phyloP scores from a whole-genome alignment of 1,284 basidiomycete species.

The Naganishia sp. region DNA sequence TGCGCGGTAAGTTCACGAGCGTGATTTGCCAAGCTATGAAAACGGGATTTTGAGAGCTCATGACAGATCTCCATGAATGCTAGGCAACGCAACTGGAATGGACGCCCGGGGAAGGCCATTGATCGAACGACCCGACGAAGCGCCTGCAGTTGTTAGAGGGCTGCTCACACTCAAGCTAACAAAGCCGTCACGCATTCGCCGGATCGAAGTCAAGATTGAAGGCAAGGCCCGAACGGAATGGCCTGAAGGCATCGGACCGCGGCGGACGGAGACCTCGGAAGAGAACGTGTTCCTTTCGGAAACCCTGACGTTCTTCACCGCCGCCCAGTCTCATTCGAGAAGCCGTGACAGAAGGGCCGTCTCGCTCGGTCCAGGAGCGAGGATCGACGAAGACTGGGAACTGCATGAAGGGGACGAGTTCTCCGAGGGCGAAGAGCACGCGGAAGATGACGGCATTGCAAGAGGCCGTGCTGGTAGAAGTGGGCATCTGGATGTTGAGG shows the following conservation, averaged over 20 bases:
- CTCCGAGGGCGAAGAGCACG: slow-evolving; percentile 35
- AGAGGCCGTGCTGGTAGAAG: slow-evolving; percentile 29
- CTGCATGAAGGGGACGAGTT: slow-evolving; percentile 55
- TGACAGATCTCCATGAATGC: not conserved
- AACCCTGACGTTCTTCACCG: slow-evolving; percentile 72
- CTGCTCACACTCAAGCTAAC: slow-evolving; percentile 75
- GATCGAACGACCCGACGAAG: slow-evolving; percentile 57
- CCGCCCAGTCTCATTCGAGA: slow-evolving; percentile 43
- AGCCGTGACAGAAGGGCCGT: slow-evolving; percentile 60
- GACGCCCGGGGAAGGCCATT: slow-evolving; percentile 57
- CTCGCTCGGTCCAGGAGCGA: slow-evolving; percentile 76
- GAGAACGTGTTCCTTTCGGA: slow-evolving; percentile 75
- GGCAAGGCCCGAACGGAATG: slow-evolving; percentile 70
- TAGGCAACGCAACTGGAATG: slow-evolving; percentile 48
- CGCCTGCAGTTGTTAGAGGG: slow-evolving; percentile 82
- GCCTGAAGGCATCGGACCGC: slow-evolving; percentile 87
- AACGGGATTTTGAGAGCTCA: not conserved
- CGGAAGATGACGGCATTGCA: slow-evolving; percentile 28
- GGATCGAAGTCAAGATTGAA: slow-evolving; percentile 75
- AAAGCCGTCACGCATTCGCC: slow-evolving; percentile 83
- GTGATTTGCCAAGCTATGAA: not conserved
- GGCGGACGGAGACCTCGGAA: slow-evolving; percentile 76
- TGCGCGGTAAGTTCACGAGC: slow-evolving; percentile 56
- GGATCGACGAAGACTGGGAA: slow-evolving; percentile 45
- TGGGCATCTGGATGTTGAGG: slow-evolving; percentile 20